Evolutionary conservation across 495 filamentous ascomycete genomes (phyloP).

Genomic region (Podospora pseudoanserina): DNA sequence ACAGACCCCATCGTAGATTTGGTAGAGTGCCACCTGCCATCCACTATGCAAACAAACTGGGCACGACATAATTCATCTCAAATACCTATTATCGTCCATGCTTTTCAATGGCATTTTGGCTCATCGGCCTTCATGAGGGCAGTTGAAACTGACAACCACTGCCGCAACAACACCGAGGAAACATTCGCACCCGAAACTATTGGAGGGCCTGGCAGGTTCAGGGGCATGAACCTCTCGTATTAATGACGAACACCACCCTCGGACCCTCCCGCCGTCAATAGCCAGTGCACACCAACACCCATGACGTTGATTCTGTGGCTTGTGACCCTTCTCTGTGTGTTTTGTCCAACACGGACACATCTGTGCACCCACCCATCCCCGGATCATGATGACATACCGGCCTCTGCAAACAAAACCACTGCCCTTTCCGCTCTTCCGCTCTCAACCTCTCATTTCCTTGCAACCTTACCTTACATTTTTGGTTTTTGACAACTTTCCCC

Average conservation of each 20-base stretch:
- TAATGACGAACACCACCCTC: neutral
- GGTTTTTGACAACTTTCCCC: neutral
- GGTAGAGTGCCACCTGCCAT: too few relatives aligned
- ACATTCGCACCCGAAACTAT: too few relatives aligned
- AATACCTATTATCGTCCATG: too few relatives aligned
- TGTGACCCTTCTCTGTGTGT: neutral
- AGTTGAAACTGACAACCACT: too few relatives aligned
- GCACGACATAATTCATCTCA: too few relatives aligned
- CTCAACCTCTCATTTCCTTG: neutral
- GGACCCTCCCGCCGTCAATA: neutral
- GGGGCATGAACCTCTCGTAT: neutral
- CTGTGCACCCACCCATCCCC: neutral
- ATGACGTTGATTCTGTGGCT: neutral
- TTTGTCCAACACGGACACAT: conserved; percentile 1
- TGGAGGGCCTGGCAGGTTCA: neutral
- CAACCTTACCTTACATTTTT: neutral
- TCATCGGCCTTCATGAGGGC: too few relatives aligned
- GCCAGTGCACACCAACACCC: neutral
- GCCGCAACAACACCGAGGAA: too few relatives aligned
- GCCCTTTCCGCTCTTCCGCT: neutral
- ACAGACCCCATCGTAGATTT: too few relatives aligned
- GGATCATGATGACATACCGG: neutral
- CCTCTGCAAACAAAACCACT: neutral
- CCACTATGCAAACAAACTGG: neutral
- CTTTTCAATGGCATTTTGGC: too few relatives aligned